A percentile compares a stretch with the other conserved stretches of the same genome.
phyloP scores from a whole-genome alignment of 2,329 filamentous ascomycete species.

The Pyricularia sp. region DNA sequence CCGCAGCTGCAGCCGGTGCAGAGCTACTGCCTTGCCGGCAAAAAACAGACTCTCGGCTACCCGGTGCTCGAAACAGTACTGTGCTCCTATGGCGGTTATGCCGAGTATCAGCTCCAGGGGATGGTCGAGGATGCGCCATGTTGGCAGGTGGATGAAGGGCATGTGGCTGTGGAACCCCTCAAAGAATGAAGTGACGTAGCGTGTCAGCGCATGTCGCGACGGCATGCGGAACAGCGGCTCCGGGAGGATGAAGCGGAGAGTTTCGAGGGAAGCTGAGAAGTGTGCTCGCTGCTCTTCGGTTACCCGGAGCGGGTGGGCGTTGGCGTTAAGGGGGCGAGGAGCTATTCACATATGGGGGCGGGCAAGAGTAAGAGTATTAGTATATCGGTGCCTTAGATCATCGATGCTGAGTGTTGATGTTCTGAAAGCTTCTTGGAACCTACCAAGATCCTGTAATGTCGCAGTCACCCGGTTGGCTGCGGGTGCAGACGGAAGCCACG shows the following conservation, averaged over 20 bases:
- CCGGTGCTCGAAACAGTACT: conserved; percentile 34
- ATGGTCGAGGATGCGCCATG: conserved; percentile 5
- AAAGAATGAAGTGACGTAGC: conserved; percentile 10
- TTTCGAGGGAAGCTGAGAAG: background rate
- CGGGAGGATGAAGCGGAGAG: background rate
- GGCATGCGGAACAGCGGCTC: conserved; percentile 7
- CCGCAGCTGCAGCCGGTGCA: background rate
- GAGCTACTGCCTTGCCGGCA: conserved; percentile 38
- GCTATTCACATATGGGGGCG: background rate
- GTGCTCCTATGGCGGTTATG: conserved; percentile 33
- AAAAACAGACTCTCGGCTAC: conserved; percentile 43
- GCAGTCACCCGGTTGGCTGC: conserved; percentile 11
- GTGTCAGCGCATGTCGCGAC: conserved; percentile 8
- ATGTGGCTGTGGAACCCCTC: conserved; percentile 31
- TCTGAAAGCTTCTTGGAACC: background rate
- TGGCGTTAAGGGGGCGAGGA: background rate
- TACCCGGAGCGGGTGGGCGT: background rate
- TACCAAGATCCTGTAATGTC: background rate
- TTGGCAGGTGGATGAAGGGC: conserved; percentile 20
- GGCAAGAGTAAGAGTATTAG: background rate
- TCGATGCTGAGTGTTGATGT: background rate
- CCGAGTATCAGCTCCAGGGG: conserved; percentile 31
- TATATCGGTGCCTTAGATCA: background rate
- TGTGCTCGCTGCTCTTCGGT: background rate
- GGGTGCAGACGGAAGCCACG: conserved; percentile 23